Evolutionary conservation across 345 rosid genomes (phyloP), one percentile per base, ranked within the genome.

Genomic region (Euclidium syriacum): DNA sequence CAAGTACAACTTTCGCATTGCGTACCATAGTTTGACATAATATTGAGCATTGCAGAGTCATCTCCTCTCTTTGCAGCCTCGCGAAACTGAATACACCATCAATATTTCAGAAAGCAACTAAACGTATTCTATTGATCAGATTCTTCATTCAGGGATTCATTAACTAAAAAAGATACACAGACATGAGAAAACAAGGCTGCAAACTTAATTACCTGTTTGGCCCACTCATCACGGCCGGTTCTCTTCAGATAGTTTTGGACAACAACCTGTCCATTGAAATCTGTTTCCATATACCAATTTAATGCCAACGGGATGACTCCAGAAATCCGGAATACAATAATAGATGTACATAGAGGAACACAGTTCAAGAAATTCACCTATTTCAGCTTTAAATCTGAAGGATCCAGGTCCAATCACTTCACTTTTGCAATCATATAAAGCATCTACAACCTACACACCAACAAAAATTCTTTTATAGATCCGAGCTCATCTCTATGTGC

Each of bases 361-460:
- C n/a, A 68, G 23, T 55, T 56, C 10, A 32, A 63, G 69, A 70
- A 64, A 48, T 55, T 71, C 64, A 92, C 98, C 98, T 70, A 92
- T 92, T 74, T 92, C 98, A 48, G 98, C 98, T 80, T 92, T 92
- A 62, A 92, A 92, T 79, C 98, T 80, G 71, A 85, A 92, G 80
- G 85, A 92, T 41, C 98, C 98, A 65, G 98, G 98, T 53, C 97
- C 98, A 76, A 92, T 92, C 71, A 92, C 98, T 83, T 92, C 97
- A 25, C 98, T 92, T 79, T 92, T 92, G 82, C 98, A 92, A 78
- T 92, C 98, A 65, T 92, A 92, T 58, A 92, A 36, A 60, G 98
- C 57, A 82, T 92, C 98, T 53, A 92, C 97, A 68, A 80, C 98
- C 98, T 92, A 67, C 64, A 77, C 57, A 48, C 20, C 48, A 73